Evolutionary conservation across 2,329 filamentous ascomycete genomes (phyloP), one percentile per base, ranked within the genome.

Genomic region (Beauveria caledonica): DNA sequence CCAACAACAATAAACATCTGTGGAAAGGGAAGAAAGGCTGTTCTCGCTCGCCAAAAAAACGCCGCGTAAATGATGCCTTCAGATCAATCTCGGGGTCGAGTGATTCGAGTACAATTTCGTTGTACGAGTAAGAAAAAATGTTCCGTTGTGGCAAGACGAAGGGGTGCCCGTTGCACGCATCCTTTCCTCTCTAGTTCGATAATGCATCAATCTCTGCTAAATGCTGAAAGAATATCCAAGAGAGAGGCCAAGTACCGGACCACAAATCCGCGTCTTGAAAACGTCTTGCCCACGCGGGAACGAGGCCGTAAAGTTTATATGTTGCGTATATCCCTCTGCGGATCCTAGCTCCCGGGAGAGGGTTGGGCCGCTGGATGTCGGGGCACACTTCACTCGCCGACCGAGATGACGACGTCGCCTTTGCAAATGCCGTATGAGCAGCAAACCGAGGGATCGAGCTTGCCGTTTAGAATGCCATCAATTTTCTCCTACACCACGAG

Each of bases 391-490:
- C 39, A 66, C 66, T 68, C 73, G 58, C 71, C 73, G 68, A 80
- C 78, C 10, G 74, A 73, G 56, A 80, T 66, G 48, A 82, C 77
- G 52, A 81, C 77, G 62, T 80, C 76, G 58, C 76, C 76, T 60
- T 78, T 77, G 70, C 80, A 83, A 39, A 71, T 71, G 54, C 80
- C 80, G 63, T 82, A 81, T n/a, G 77, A 78, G 68, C 80, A 83
- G 68, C 80, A 83, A 13, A 71, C 76, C 29, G 80, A 76, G n/a
- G 78, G 74, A 21, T 74, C 72, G 62, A 79, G 71, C 29, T 75
- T 68, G 58, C 80, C 79, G 29, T 70, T 76, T 51, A 83, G 74
- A 44, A 83, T 83, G 15, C 70, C 71, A 62, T 75, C 73, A 36
- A 75, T 68, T 53, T 72, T 73, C 23, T 40, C 49, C 73, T 75